These are phyloP conservation scores for Colletotrichum tofieldiae DNA, from an alignment of 2,329 filamentous ascomycete species.

Conservation along the genomic window DNA sequence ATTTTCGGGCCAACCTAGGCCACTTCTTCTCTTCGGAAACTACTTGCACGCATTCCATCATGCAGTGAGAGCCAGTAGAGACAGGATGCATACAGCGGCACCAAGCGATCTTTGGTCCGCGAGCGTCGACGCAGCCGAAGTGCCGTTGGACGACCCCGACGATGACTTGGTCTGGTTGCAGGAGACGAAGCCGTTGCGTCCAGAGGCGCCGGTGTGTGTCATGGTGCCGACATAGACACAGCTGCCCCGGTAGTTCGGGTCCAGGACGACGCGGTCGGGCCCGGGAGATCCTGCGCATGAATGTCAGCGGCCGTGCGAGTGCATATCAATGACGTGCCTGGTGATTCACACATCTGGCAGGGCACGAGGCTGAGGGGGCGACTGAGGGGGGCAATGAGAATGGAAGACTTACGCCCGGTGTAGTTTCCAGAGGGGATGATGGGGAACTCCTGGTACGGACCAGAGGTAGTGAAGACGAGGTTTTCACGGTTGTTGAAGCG, in stretches of 20 bases:
- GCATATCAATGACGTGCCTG: constrained; percentile 3
- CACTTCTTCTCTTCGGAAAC: too few species aligned
- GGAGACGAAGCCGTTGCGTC: constrained; percentile 76
- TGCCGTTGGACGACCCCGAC: not conserved
- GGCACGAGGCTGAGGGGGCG: not conserved
- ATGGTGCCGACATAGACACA: constrained; percentile 75
- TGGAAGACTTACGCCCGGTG: constrained; percentile 51
- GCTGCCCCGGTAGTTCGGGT: constrained; percentile 51
- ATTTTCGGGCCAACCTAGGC: not conserved
- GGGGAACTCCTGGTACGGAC: constrained; percentile 59
- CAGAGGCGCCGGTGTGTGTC: constrained; percentile 79
- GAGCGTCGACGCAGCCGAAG: constrained; percentile 2
- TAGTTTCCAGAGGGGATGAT: constrained; percentile 53
- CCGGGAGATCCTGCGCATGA: constrained; percentile 69
- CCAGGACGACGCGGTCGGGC: constrained; percentile 78
- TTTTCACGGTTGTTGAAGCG: constrained; percentile 57
- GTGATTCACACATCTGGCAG: not conserved
- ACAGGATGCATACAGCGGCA: constrained; percentile 8
- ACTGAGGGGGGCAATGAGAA: not conserved
- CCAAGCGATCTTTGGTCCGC: not conserved
- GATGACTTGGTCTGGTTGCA: constrained; percentile 56
- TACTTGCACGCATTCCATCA: not conserved
- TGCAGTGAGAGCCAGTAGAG: constrained; percentile 19
- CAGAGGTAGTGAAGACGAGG: constrained; percentile 52
- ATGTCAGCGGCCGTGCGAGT: constrained; percentile 24